A percentile compares a stretch with the other conserved stretches of the same genome.
These are phyloP conservation scores for Pugionium dolabratum DNA, from an alignment of 345 rosid species.

Conservation along the genomic window DNA sequence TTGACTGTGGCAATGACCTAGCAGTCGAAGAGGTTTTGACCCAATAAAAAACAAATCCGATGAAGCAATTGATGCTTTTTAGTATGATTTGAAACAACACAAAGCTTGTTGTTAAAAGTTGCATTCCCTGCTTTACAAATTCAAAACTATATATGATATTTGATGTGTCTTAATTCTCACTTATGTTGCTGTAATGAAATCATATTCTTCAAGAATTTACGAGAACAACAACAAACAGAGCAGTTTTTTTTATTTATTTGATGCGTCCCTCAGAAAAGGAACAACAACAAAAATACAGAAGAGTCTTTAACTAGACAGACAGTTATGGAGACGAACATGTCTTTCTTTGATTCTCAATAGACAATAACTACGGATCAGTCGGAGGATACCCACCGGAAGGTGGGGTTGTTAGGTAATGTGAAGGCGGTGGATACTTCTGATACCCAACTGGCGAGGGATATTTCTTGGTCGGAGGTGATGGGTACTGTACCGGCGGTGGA, in stretches of 20 bases:
- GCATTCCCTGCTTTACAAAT: not conserved
- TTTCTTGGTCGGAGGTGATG: slow-evolving; percentile 14
- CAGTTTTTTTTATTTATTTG: slow-evolving; percentile 4
- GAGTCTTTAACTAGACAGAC: not conserved
- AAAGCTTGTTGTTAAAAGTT: not conserved
- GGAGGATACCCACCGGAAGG: slow-evolving; percentile 33
- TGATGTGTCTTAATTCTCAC: not conserved
- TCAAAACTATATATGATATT: not conserved
- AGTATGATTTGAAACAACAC: no score
- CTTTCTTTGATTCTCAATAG: slow-evolving; percentile 11
- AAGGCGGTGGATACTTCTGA: slow-evolving; percentile 11
- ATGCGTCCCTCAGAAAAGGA: not conserved
- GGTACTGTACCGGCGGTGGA: slow-evolving; percentile 8
- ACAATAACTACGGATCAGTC: slow-evolving; percentile 4
- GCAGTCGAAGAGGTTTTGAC: slow-evolving; percentile 7
- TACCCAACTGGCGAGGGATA: slow-evolving; percentile 2
- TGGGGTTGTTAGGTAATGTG: slow-evolving; percentile 22
- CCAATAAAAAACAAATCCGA: not conserved
- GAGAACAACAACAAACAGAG: not conserved
- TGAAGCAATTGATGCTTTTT: not conserved
- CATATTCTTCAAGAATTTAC: not conserved
- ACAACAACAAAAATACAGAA: not conserved
- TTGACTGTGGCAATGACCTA: not conserved
- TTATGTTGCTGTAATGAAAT: slow-evolving; percentile 5
- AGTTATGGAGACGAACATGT: not conserved